Evolutionary conservation across 495 filamentous ascomycete species (phyloP), one percentile per base, ranked within the genome.

Genomic region (Aspergillus sclerotiicarbonarius): DNA sequence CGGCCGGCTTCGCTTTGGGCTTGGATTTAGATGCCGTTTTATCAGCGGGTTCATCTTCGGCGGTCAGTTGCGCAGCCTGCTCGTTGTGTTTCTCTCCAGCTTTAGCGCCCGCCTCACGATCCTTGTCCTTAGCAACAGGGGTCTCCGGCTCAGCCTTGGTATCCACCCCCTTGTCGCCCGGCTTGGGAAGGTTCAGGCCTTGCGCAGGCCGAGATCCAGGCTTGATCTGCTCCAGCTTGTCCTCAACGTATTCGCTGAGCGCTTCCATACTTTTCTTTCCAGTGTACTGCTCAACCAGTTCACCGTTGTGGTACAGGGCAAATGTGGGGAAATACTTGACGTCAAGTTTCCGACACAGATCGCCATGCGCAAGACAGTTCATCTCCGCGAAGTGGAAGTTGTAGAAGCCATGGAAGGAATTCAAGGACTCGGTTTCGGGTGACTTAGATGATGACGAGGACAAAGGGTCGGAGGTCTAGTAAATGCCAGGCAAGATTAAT

Each of bases 301-400:
- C 79, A 51, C 92, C 92, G 71, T 95, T 81, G 65, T 96, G 90
- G 76, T 86, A 96, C 1, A 97, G 72, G n/a, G 78, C 76, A 33
- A 95, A 89, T 0, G 82, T 87, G 3, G 94, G 94, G 56, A 78
- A 98, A 33, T 78, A 79, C 13, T 67, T 57, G 51, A 97, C 80
- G 1, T 83, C 74, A 53, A 91, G 78, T 33, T 81, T 78, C 46
- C 67, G 62, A 70, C 94, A 98, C 2, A 88, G 71, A 64, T 92
- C 87, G 41, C 84, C 86, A 67, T 85, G 89, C 8, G 88, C 90
- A 41, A 90, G 68, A 72, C 94, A 98, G 70, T 98, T 91, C 59
- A 98, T 68, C 31, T 80, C 80, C 4, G 81, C 94, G 66, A 98
- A 97, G 63, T 90, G 85, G 73, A 98, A 92, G 71, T 96, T 84